Evolutionary conservation across 2,329 filamentous ascomycete genomes (phyloP), one percentile per base, ranked within the genome.

Genomic region (Penicillium sp.): DNA sequence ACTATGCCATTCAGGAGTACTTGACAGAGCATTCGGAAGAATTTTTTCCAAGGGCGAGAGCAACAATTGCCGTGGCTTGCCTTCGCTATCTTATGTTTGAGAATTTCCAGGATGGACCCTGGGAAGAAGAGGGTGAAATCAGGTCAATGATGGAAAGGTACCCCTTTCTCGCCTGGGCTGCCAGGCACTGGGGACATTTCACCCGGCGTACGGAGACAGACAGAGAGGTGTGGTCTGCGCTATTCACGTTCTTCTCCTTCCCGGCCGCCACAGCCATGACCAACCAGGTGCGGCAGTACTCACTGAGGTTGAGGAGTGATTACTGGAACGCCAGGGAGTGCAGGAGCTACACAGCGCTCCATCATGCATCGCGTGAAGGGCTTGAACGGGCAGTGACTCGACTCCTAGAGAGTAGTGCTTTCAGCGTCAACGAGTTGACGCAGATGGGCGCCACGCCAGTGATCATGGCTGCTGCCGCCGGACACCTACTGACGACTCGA

Each of bases 21-120:
- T 52, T 58, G 19, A 57, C 46, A 38, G 60, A 58, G 48, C 57
- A 64, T 53, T 58, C 48, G 33, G 51, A 46, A 40, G 37, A 58
- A 43, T 16, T 58, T 6, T 58, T 58, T 33, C 55, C 55, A n/a
- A 35, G 26, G 26, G 55, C 55, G 13, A n/a, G 52, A 37, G 25
- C 48, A 4, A 52, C 28, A 14, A 33, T 51, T 22, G 28, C 46
- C 4, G 46, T 51, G 11, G 35, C 46, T 51, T 51, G 46, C 10
- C 46, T 51, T 35, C 46, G 46, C 30, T 51, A 51, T 30, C n/a
- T 51, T 35, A 10, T 51, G 8, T 51, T 51, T 19, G 28, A 51
- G 28, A 14, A 33, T 30, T 51, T 51, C 26, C 46, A 35, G 26
- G 46, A 35, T 11, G 46, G 46, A 7, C 46, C 46, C 13, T 51